Evolutionary conservation across 495 filamentous ascomycete species (phyloP), one percentile per base, ranked within the genome.

Genomic region (Lasiosphaeria hispida): DNA sequence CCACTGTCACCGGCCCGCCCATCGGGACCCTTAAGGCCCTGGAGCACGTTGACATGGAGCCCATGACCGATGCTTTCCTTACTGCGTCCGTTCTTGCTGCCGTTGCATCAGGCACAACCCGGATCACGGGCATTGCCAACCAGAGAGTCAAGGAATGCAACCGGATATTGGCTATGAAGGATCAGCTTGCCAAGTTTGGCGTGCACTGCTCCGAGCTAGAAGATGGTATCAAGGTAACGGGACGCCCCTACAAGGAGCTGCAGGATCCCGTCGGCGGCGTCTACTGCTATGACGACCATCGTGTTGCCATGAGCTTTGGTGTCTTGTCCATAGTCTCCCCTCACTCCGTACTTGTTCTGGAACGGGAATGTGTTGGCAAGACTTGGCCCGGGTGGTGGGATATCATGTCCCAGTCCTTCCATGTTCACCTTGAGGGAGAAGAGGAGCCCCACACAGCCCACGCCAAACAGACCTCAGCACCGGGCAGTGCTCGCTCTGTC

Each of bases 341-440:
- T 5, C 67, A 83, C 10, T 81, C 89, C 1, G 87, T 90, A 2
- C 74, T 96, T 33, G 86, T 99, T 51, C 77, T 86, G 7, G 94
- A 99, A 70, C 87, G 88, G 58, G 91, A 95, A 67, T 99, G 94
- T 68, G 88, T 90, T 17, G 92, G 87, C 41, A 99, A 99, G 81
- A 99, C 94, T n/a, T 99, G 95, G 94, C 94, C 94, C 0, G 94
- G 92, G 10, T 99, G 94, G 91, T 99, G 94, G 94, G 95, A 99
- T 70, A 83, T 85, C 40, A 67, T 96, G 52, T 83, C 86, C 35
- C 83, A 88, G 55, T 77, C 82, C 3, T 99, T 96, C 75, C 78
- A 82, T 11, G 89, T 87, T 30, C 72, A 82, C 19, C 72, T 97
- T 17, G 82, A 85, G 40, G 94, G 94, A 34, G 89, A 94, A 41